Percentiles rank a stretch among this genome's conserved stretches.
phyloP scores from a whole-genome alignment of 2,329 filamentous ascomycete species.

The Penicillium sclerotiorum region DNA sequence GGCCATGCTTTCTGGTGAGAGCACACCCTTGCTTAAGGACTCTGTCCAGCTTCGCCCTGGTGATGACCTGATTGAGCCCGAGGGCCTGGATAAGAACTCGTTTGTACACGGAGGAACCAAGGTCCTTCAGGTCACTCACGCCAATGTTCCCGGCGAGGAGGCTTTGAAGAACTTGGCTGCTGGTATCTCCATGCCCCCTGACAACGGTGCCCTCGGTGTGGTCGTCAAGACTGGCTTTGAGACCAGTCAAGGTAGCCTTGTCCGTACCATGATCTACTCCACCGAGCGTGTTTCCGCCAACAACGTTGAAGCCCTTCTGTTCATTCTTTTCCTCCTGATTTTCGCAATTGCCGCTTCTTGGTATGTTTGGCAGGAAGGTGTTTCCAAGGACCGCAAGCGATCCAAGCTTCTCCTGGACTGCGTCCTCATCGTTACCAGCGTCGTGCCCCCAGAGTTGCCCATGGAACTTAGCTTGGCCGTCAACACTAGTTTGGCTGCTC shows the following conservation, averaged over 20 bases:
- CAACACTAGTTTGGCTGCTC: conserved; percentile 91
- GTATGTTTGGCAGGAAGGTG: conserved; percentile 99
- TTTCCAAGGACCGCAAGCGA: conserved; percentile 89
- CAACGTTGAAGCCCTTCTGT: conserved; percentile 92
- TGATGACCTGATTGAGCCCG: conserved; percentile 78
- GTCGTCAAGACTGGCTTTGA: conserved; percentile 98
- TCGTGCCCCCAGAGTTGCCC: conserved; percentile 95
- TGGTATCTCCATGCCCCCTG: conserved; percentile 80
- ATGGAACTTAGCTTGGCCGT: conserved; percentile 98
- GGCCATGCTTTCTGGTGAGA: conserved; percentile 98
- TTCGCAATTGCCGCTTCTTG: conserved; percentile 97
- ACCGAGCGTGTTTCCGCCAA: conserved; percentile 99
- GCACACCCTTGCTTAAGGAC: conserved; percentile 94
- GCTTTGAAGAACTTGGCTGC: conserved; percentile 68
- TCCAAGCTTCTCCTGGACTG: conserved; percentile 97
- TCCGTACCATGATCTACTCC: conserved; percentile 99
- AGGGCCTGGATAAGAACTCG: conserved; percentile 93
- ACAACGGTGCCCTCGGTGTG: conserved; percentile 90
- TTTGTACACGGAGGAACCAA: conserved; percentile 98
- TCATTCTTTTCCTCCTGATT: conserved; percentile 93
- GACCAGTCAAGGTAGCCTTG: conserved; percentile 94
- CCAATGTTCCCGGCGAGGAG: conserved; percentile 69
- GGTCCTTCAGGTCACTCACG: conserved; percentile 91
- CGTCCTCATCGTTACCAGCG: conserved; percentile 94
- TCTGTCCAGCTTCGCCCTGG: conserved; percentile 86